A percentile compares a stretch with the other conserved stretches of the same genome.
These are phyloP conservation scores for Aureobasidium sp. DNA, from an alignment of 2,329 filamentous ascomycete genomes.

Conservation along the genomic window DNA sequence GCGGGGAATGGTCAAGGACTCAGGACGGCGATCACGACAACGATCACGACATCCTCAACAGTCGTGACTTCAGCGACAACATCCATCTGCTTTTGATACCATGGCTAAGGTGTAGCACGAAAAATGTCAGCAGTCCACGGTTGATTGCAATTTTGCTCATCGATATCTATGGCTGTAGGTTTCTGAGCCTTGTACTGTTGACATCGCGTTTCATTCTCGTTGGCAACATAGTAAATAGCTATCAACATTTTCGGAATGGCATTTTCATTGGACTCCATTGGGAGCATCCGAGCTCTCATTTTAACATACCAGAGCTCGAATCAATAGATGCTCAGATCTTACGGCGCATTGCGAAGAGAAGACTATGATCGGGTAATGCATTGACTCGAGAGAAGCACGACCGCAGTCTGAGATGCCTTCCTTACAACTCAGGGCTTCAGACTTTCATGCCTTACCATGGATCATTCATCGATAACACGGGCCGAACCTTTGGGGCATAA, in stretches of 20 bases:
- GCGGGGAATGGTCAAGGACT: no score
- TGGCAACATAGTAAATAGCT: not conserved
- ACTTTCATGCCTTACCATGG: not conserved
- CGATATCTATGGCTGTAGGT: no score
- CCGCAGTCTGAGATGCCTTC: no score
- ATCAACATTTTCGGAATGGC: no score
- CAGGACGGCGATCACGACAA: slow-evolving; percentile 2
- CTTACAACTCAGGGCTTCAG: not conserved
- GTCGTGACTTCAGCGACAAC: not conserved
- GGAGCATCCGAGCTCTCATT: no score
- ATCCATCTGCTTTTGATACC: not conserved
- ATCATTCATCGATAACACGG: not conserved
- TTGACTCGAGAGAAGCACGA: not conserved
- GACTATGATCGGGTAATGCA: no score
- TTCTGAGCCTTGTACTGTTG: not conserved
- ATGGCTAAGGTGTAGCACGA: no score
- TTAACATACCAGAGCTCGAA: no score
- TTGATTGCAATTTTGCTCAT: not conserved
- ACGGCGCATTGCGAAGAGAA: no score
- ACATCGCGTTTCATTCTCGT: not conserved
- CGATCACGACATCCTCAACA: not conserved
- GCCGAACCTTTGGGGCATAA: not conserved
- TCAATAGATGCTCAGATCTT: no score
- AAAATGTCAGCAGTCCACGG: no score
- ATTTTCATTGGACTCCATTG: no score